phyloP scores from a whole-genome alignment of 2,329 filamentous ascomycete species.

The Aspergillus cejpii region DNA sequence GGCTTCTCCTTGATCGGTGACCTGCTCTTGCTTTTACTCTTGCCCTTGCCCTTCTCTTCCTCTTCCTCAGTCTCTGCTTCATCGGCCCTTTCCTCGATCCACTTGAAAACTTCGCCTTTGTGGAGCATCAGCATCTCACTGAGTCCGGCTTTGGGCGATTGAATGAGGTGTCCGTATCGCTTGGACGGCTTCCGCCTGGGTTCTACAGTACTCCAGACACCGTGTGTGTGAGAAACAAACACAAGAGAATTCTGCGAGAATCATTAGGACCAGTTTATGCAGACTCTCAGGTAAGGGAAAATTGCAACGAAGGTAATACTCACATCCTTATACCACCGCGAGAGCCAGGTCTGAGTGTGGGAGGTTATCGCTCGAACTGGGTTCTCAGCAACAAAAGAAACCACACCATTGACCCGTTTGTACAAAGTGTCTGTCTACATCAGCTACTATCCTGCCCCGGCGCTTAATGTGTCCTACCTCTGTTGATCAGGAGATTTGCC shows the following conservation, averaged over 20 bases:
- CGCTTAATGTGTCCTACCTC: slow-evolving; percentile 54
- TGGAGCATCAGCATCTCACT: slow-evolving; percentile 54
- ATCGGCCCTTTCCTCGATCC: slow-evolving; percentile 40
- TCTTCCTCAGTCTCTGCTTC: slow-evolving; percentile 22
- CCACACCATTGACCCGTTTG: slow-evolving; percentile 60
- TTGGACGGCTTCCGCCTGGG: slow-evolving; percentile 51
- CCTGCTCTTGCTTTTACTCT: slow-evolving; percentile 11
- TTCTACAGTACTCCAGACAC: slow-evolving; percentile 63
- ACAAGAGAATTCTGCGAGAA: slow-evolving; percentile 61
- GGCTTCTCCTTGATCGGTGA: slow-evolving; percentile 13
- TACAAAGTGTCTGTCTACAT: slow-evolving; percentile 51
- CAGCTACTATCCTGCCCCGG: no score
- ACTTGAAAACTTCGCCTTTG: slow-evolving; percentile 44
- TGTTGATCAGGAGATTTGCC: slow-evolving; percentile 69
- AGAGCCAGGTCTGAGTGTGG: slow-evolving; percentile 60
- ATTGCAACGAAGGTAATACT: slow-evolving; percentile 17
- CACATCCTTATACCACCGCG: slow-evolving; percentile 71
- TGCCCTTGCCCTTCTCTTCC: slow-evolving; percentile 18
- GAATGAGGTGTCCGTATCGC: slow-evolving; percentile 50
- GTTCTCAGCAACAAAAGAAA: slow-evolving; percentile 73
- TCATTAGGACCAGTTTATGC: no score
- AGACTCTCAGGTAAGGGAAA: no score
- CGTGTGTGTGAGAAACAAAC: slow-evolving; percentile 68
- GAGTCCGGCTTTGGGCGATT: slow-evolving; percentile 42
- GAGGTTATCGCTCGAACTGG: slow-evolving; percentile 73